phyloP scores from a whole-genome alignment of 306 rosid species.

The Rubus idaeus region DNA sequence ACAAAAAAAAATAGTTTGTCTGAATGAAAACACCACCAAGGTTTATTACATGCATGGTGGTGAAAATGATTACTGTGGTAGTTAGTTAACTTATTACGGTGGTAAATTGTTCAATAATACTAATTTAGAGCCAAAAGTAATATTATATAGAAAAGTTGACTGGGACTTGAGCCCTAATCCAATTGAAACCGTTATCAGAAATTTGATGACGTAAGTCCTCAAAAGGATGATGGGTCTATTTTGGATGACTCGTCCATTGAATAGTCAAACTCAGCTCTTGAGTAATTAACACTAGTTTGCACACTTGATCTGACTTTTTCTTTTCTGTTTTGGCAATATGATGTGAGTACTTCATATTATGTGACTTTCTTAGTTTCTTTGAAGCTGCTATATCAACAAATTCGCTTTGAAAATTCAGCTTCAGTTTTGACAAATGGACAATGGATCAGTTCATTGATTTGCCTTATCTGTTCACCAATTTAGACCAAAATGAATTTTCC shows the following conservation, averaged over 20 bases:
- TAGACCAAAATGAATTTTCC: background rate
- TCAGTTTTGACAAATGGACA: background rate
- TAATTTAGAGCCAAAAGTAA: background rate
- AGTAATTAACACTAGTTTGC: conserved; percentile 1
- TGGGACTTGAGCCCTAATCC: background rate
- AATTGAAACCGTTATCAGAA: background rate
- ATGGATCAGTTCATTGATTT: background rate
- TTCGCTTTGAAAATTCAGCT: background rate
- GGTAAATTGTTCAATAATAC: background rate
- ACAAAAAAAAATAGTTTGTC: background rate
- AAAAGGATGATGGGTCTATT: background rate
- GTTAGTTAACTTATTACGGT: background rate
- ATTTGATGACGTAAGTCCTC: background rate
- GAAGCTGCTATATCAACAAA: background rate
- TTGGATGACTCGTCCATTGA: background rate
- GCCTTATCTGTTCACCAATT: background rate
- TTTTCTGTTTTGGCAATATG: too few species aligned
- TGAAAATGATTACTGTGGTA: background rate
- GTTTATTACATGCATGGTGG: background rate
- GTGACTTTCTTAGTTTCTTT: too few species aligned
- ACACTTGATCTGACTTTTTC: background rate
- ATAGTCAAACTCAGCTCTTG: background rate
- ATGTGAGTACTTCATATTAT: too few species aligned
- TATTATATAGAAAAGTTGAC: background rate
- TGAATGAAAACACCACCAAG: background rate